Base-by-base conservation (phyloP, 1,284 basidiomycete genomes). In the Papiliotrema fonsecae region DNA sequence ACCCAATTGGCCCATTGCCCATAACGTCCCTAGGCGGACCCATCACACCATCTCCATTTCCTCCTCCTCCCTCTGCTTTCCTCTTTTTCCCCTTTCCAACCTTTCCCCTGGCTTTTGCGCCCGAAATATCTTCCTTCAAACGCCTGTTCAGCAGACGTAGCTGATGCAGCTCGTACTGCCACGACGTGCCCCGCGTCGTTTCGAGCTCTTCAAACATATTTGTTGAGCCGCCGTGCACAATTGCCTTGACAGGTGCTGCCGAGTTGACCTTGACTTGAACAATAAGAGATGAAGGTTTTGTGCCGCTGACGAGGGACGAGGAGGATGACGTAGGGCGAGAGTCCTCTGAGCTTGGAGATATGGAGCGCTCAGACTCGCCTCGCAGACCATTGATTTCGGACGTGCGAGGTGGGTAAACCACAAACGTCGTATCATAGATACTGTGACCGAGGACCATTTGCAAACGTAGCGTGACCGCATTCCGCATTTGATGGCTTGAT, bases 121-220 rank as follows among this genome's bases (percentile, higher is more conserved):
- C 48, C 25, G 67, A 73, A 28, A 91, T 75, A 71, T 91, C 87
- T 52, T 87, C 85, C 48, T 75, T 73, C 46, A 93, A 61, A 56
- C 83, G 75, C 66, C 82, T 77, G 65, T 94, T 93, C 46, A 80
- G 77, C 61, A 83, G 82, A 65, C 83, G 80, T 58, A 92, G 77
- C 73, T 91, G 87, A 72, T 91, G 86, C 31, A 94, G 77, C 74
- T 92, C 89, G 64, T 90, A 93, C 72, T 92, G 89, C 90, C 91
- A 94, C 56, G 85, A 88, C 32, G 84, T 84, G 19, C 78, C 82
- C 11, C 84, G 75, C 7, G 73, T 69, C 0, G 79, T 77, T 39
- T 85, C 82, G 19, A 91, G 78, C 67, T 88, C 87, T 40, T 81
- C 82, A 58, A 89, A 90, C 9, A 90, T 70, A 56, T 86, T 82